Percentiles rank a stretch among this genome's conserved stretches.
Conservation (phyloP, 208 protist genomes). For the Lotmaria passim region DNA sequence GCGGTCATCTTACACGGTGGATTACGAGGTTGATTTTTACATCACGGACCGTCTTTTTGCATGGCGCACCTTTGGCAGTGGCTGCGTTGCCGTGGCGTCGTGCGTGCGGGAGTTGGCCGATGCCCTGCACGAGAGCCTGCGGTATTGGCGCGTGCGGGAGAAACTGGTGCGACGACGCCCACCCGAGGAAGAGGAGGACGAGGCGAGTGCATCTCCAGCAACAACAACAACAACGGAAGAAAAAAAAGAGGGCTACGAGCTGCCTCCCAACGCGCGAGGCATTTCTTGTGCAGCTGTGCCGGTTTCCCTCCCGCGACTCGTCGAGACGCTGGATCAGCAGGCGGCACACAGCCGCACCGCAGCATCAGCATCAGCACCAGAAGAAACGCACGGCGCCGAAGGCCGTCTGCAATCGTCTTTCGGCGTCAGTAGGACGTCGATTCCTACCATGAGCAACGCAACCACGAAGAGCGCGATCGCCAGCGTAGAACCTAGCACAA, state of each 20-base stretch:
- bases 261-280: too few relatives aligned
- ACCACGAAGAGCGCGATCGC: too few relatives aligned
- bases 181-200: neutral
- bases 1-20: constrained; percentile 2
- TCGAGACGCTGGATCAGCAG: neutral
- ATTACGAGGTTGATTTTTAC: constrained; percentile 60
- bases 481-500: too few relatives aligned
- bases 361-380: neutral
- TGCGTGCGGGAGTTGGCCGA: constrained; percentile 73
- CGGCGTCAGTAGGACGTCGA: too few relatives aligned
- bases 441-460: too few relatives aligned
- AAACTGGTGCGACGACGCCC: constrained; percentile 8
- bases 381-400: too few relatives aligned
- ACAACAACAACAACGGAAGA: neutral
- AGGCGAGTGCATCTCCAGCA: neutral
- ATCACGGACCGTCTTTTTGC: constrained; percentile 68
- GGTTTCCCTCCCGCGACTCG: constrained; percentile 16
- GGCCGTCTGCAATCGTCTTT: too few relatives aligned
- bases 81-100: constrained; percentile 59
- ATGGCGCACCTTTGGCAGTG: constrained; percentile 75
- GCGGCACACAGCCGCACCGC: neutral
- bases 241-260: neutral
- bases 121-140: constrained; percentile 42
- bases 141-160: constrained; percentile 31
- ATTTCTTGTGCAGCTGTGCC: neutral